These are phyloP conservation scores for Diatrype stigma DNA, from an alignment of 2,329 filamentous ascomycete genomes.

Conservation along the genomic window DNA sequence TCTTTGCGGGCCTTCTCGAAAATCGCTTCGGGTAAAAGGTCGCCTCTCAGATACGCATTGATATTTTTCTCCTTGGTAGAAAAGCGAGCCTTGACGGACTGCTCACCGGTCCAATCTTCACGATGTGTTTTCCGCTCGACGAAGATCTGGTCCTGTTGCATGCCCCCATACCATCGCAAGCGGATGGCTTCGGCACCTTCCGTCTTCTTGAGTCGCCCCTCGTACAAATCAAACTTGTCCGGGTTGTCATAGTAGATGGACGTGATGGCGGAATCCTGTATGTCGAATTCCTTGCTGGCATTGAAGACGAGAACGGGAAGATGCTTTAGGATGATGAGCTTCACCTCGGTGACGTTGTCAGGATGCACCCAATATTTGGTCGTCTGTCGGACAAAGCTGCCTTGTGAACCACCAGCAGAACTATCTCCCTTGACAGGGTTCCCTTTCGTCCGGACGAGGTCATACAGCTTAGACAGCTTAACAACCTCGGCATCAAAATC, in stretches of 20 bases:
- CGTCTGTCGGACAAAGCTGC: conserved; percentile 93
- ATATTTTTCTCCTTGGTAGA: conserved; percentile 95
- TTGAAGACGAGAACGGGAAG: conserved; percentile 97
- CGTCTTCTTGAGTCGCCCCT: conserved; percentile 92
- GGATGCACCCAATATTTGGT: conserved; percentile 99
- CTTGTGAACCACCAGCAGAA: conserved; percentile 83
- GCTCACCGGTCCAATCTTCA: conserved; percentile 98
- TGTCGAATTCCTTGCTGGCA: conserved; percentile 90
- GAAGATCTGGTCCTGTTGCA: conserved; percentile 93
- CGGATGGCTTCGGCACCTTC: conserved; percentile 96
- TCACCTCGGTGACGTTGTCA: conserved; percentile 96
- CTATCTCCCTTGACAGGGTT: conserved; percentile 91
- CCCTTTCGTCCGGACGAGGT: conserved; percentile 86
- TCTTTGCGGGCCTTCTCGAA: conserved; percentile 97
- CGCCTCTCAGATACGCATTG: conserved; percentile 81
- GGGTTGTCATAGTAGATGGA: conserved; percentile 99
- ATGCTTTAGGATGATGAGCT: conserved; percentile 97
- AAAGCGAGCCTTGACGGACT: conserved; percentile 97
- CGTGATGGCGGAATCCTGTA: conserved; percentile 87
- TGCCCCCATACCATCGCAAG: conserved; percentile 94
- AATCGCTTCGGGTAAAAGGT: conserved; percentile 79
- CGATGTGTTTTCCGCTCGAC: conserved; percentile 97
- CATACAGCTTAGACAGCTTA: conserved; percentile 91
- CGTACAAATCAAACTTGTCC: conserved; percentile 88
- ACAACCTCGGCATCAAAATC: conserved; percentile 97